Base-by-base conservation (phyloP, 768 basidiomycete species). In the Collybia mongolica region DNA sequence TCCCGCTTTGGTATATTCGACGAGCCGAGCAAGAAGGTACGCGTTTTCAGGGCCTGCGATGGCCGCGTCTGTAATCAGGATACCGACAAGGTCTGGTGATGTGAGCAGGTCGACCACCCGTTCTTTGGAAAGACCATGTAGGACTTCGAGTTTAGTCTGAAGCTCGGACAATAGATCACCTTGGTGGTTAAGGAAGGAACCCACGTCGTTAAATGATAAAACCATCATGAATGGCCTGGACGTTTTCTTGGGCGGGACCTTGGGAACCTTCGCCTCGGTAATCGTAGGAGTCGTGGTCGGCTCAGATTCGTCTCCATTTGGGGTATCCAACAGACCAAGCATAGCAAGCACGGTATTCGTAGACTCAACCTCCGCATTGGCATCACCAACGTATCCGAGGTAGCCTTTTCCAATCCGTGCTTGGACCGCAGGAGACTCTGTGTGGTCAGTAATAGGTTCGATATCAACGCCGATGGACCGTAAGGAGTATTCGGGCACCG, bases 361-460 rank as follows among this genome's bases (percentile, higher is more conserved):
- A 1, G 70, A 69, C 15, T 48, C 59, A 2, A 58, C 51, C 55
- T 75, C 73, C 2, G 58, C 64, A 60, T 75, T 73, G n/a, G 75
- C 72, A 50, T 77, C 74, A 2, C 75, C 74, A 11, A 75, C 53
- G 49, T 68, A 75, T 5, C 72, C 69, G 9, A 77, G 57, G 20
- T 59, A 60, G 3, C 75, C 74, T 1, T 59, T 53, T 9, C 65
- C 71, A 7, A 72, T 57, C 8, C 54, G 57, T 9, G 60, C 58
- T n/a, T 61, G 61, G 1, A 67, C 66, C 1, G 57, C 67, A 44
- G 70, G 70, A 0, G 72, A 63, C 45, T 71, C 69, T 0, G 47
- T 52, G 14, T 46, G 47, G 35, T 63, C 54, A 18, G 39, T 55
- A 17, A 61, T 53, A 4, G 41, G 48, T 23, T 50, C 26, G 6